phyloP scores from a whole-genome alignment of 1,139 yeast species.

The Debaryomycetaceae sp. region DNA sequence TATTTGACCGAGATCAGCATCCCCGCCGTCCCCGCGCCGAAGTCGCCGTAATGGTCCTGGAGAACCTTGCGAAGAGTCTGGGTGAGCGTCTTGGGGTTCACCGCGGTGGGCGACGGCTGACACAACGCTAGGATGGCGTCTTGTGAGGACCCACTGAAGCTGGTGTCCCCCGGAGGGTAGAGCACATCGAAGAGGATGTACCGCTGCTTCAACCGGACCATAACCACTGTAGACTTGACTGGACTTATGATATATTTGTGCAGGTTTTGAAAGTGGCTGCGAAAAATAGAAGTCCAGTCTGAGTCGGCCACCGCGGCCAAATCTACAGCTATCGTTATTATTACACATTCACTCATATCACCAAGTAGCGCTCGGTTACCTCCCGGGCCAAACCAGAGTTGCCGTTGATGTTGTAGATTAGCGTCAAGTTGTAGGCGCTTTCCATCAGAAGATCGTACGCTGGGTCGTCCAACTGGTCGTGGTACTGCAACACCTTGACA shows the following conservation, averaged over 20 bases:
- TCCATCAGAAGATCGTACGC: slow-evolving; percentile 60
- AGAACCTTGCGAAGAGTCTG: slow-evolving; percentile 51
- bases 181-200: slow-evolving; percentile 77
- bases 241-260: not conserved
- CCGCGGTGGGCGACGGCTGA: slow-evolving; percentile 40
- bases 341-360: slow-evolving; percentile 4
- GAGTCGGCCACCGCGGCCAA: no score
- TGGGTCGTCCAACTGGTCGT: slow-evolving; percentile 22
- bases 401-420: slow-evolving; percentile 74
- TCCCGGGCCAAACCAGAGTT: slow-evolving; percentile 59
- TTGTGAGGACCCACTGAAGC: slow-evolving; percentile 24
- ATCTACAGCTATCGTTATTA: no score
- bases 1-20: slow-evolving; percentile 66
- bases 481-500: slow-evolving; percentile 51
- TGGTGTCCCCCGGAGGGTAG: slow-evolving; percentile 45
- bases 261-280: not conserved
- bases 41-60: slow-evolving; percentile 68
- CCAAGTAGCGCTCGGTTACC: slow-evolving; percentile 59
- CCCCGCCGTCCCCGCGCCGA: slow-evolving; percentile 67
- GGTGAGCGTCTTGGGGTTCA: slow-evolving; percentile 45
- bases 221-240: slow-evolving; percentile 16
- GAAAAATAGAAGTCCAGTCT: no score
- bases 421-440: slow-evolving; percentile 79
- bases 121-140: slow-evolving; percentile 45
- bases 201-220: slow-evolving; percentile 88